Conservation (phyloP, 345 rosid species). For the Leavenworthia alabamica region DNA sequence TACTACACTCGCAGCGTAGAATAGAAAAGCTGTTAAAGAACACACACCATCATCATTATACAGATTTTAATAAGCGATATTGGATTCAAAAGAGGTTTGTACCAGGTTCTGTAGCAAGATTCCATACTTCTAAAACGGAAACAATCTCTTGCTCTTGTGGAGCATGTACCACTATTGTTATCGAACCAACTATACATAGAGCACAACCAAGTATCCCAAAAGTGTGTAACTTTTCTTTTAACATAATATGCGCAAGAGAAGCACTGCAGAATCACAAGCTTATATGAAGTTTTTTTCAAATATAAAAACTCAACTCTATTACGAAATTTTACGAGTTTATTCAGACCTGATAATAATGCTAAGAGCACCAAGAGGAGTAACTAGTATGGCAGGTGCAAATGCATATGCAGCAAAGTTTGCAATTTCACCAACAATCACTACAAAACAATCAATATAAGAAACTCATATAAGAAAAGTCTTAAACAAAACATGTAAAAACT, state of each 20-base stretch:
- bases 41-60: not conserved
- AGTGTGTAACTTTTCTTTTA: slow-evolving; percentile 63
- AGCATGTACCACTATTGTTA: slow-evolving; percentile 86
- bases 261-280: slow-evolving; percentile 57
- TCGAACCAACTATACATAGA: slow-evolving; percentile 88
- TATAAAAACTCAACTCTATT: too few species aligned
- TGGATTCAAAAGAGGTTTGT: not conserved
- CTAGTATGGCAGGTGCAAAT: slow-evolving; percentile 86
- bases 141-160: slow-evolving; percentile 84
- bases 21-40: slow-evolving; percentile 62
- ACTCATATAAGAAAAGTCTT: too few species aligned
- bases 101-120: slow-evolving; percentile 98
- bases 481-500: slow-evolving; percentile 35
- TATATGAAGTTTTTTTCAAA: too few species aligned
- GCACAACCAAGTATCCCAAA: slow-evolving; percentile 88
- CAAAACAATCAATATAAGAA: too few species aligned
- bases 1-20: slow-evolving; percentile 67
- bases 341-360: slow-evolving; percentile 82
- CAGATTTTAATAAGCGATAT: too few species aligned
- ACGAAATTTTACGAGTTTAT: too few species aligned
- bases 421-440: slow-evolving; percentile 91
- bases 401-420: slow-evolving; percentile 96
- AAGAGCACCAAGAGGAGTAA: slow-evolving; percentile 89
- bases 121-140: slow-evolving; percentile 84
- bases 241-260: slow-evolving; percentile 71